Evolutionary conservation across 768 basidiomycete genomes (phyloP).

Genomic region (Leccinum olivaceopallidum): DNA sequence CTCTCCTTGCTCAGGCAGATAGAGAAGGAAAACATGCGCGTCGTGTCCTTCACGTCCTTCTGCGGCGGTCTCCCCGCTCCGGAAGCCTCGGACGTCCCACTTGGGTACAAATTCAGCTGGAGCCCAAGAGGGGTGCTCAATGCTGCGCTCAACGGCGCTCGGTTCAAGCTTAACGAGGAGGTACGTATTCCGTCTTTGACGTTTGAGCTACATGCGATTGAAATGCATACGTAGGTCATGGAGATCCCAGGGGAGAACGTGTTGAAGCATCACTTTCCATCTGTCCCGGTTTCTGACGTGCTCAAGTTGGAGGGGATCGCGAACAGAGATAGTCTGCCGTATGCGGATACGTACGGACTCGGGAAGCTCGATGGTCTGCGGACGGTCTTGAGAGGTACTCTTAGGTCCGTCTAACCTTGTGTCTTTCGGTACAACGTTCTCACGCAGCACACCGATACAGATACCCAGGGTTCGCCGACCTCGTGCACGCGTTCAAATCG

Average conservation of each 20-base stretch:
- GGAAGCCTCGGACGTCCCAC: conserved; percentile 54
- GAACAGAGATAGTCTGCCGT: conserved; percentile 79
- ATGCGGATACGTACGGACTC: conserved; percentile 66
- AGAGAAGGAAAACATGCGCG: conserved; percentile 48
- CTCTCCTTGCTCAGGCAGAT: conserved; percentile 63
- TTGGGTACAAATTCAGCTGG: conserved; percentile 96
- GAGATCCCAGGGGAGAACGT: conserved; percentile 54
- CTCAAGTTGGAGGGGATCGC: conserved; percentile 80
- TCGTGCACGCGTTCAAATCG: conserved; percentile 71
- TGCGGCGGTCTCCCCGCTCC: conserved; percentile 92
- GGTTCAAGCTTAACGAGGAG: conserved; percentile 56
- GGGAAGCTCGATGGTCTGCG: conserved; percentile 42
- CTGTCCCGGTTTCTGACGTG: conserved; percentile 64
- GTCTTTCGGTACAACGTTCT: no score
- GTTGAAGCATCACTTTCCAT: conserved; percentile 56
- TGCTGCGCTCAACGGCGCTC: conserved; percentile 74
- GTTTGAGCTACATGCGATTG: background rate
- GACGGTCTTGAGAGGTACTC: conserved; percentile 81
- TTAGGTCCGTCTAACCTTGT: conserved; percentile 50
- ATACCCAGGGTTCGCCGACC: conserved; percentile 78
- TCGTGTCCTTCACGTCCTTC: conserved; percentile 82
- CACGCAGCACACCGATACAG: conserved; percentile 35
- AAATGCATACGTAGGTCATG: conserved; percentile 36
- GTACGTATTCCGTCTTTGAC: conserved; percentile 36
- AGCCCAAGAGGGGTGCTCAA: conserved; percentile 82